Evolutionary conservation across 1,139 yeast species (phyloP).

Genomic region (Hanseniaspora sp.): DNA sequence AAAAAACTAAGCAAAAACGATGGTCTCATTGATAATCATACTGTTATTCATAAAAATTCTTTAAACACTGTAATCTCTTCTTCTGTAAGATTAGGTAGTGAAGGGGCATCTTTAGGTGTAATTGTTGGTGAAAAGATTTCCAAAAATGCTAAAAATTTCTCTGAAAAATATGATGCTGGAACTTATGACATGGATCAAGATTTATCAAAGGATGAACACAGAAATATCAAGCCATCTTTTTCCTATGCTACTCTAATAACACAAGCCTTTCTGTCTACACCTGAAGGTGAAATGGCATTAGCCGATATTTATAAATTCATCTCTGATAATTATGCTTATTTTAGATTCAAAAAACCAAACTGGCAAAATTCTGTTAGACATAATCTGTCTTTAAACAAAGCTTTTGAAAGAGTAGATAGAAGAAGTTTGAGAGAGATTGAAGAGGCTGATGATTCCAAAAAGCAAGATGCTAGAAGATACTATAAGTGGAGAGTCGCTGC

Average conservation of each 20-base stretch:
- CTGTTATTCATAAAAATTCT: not conserved
- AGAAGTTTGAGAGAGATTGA: conserved; percentile 29
- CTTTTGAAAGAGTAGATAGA: conserved; percentile 90
- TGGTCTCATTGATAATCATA: not conserved
- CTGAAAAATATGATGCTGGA: conserved; percentile 9
- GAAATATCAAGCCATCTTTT: conserved; percentile 91
- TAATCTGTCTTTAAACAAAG: conserved; percentile 68
- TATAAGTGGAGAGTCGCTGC: conserved; percentile 98
- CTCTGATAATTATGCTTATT: conserved; percentile 74
- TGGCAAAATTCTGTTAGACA: conserved; percentile 86
- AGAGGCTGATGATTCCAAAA: conserved; percentile 25
- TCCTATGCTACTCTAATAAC: conserved; percentile 97
- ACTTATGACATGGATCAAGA: conserved; percentile 28
- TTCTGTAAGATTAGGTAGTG: conserved; percentile 10
- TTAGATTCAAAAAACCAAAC: conserved; percentile 86
- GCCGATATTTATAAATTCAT: conserved; percentile 92
- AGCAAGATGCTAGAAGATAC: conserved; percentile 96
- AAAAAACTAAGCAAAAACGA: not conserved
- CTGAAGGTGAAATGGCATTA: conserved; percentile 77
- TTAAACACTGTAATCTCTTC: conserved; percentile 8
- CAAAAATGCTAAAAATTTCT: conserved; percentile 14
- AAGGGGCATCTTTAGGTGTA: conserved; percentile 10
- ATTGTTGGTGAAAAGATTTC: conserved; percentile 11
- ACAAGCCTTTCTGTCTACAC: conserved; percentile 82
- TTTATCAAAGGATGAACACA: conserved; percentile 76